Evolutionary conservation across 345 rosid species (phyloP).

Genomic region (Gossypium anomalum): DNA sequence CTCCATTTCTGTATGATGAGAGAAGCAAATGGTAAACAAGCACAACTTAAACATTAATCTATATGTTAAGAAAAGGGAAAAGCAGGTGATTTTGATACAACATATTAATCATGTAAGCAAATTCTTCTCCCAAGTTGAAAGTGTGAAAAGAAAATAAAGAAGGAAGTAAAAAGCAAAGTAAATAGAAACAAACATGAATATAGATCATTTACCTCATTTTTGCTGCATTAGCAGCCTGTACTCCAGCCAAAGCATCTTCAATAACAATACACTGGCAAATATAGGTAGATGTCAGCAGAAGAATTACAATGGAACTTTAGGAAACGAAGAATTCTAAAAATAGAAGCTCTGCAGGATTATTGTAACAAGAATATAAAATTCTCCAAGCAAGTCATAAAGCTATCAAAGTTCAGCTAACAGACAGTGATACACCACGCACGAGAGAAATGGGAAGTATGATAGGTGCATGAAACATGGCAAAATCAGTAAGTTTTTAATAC

Average conservation of each 20-base stretch:
- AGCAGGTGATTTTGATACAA: neutral
- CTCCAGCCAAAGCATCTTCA: conserved; percentile 96
- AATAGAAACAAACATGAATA: conserved; percentile 8
- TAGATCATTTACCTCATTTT: conserved; percentile 63
- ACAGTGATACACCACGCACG: neutral
- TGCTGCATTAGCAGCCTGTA: conserved; percentile 95
- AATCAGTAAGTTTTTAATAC: neutral
- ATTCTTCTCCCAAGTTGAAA: neutral
- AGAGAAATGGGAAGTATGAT: conserved; percentile 1
- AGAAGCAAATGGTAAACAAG: conserved; percentile 8
- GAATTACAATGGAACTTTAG: neutral
- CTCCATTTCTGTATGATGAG: neutral
- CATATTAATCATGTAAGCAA: neutral
- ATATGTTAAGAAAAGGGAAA: neutral
- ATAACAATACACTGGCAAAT: conserved; percentile 71
- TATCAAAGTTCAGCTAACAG: neutral
- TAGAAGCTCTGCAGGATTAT: neutral
- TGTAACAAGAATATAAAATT: neutral
- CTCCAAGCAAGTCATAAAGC: neutral
- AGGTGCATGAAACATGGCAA: neutral
- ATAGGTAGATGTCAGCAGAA: conserved; percentile 10
- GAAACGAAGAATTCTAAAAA: conserved; percentile 5
- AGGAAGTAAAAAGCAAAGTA: neutral
- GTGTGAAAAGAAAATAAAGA: neutral
- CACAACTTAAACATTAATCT: neutral